Percentiles rank a stretch among this genome's conserved stretches.
phyloP scores from a whole-genome alignment of 2,329 filamentous ascomycete genomes.

The Hypocreales sp. region DNA sequence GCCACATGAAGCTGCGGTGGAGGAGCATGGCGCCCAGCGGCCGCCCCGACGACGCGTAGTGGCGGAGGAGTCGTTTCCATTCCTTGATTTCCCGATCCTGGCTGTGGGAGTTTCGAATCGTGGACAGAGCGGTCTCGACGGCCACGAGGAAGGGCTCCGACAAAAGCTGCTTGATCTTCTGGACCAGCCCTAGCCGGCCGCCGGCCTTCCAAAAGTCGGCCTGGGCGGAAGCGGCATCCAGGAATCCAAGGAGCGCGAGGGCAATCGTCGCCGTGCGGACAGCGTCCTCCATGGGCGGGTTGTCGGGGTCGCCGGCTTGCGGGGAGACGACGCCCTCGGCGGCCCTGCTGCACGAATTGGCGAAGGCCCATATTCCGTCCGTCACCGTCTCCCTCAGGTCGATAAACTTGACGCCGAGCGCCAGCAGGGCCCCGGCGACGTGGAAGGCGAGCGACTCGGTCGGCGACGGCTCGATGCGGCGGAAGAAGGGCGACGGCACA shows the following conservation, averaged over 20 bases:
- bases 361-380: conserved; percentile 53
- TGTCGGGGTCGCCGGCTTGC: conserved; percentile 38
- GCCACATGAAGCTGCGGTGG: conserved; percentile 74
- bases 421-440: conserved; percentile 67
- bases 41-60: conserved; percentile 64
- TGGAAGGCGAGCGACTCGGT: conserved; percentile 72
- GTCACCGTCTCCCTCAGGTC: conserved; percentile 51
- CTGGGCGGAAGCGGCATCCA: conserved; percentile 66
- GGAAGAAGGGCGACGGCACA: conserved; percentile 65
- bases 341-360: conserved; percentile 52
- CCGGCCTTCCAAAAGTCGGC: conserved; percentile 66
- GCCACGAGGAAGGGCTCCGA: conserved; percentile 75
- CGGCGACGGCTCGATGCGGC: conserved; percentile 70
- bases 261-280: conserved; percentile 59
- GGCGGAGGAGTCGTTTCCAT: conserved; percentile 75
- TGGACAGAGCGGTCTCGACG: conserved; percentile 80
- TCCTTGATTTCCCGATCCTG: conserved; percentile 54
- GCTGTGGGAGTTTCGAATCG: conserved; percentile 64
- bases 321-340: conserved; percentile 38
- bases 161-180: conserved; percentile 55
- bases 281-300: conserved; percentile 48
- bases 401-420: conserved; percentile 58
- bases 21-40: conserved; percentile 85
- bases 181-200: conserved; percentile 59
- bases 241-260: conserved; percentile 77